Evolutionary conservation across 352 stramenopile genomes (phyloP).

Genomic region (Detonula confervacea): DNA sequence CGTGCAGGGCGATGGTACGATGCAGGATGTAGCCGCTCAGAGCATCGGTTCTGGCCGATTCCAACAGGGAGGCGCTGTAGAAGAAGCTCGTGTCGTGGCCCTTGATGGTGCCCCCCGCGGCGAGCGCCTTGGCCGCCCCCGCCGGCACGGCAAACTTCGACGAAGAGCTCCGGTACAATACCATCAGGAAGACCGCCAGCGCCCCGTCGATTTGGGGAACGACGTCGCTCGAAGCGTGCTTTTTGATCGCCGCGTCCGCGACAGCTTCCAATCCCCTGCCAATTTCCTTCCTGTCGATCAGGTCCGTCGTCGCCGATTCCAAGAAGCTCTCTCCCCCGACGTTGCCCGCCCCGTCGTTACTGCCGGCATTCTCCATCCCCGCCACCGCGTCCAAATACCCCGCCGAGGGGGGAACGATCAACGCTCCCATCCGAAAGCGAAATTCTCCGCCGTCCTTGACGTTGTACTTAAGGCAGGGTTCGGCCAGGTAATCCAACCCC

Average conservation of each 20-base stretch:
- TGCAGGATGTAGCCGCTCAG: conserved; percentile 64
- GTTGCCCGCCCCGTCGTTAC: too few relatives aligned
- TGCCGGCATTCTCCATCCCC: conserved; percentile 4
- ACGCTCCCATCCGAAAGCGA: conserved; percentile 48
- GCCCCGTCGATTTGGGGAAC: conserved; percentile 69
- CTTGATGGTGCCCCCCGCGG: conserved; percentile 25
- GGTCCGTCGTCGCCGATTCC: conserved; percentile 61
- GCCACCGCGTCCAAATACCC: conserved; percentile 40
- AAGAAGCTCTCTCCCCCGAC: conserved; percentile 49
- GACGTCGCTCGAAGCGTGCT: conserved; percentile 56
- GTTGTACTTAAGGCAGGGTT: conserved; percentile 51
- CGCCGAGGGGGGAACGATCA: conserved; percentile 43
- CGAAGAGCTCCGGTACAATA: conserved; percentile 31
- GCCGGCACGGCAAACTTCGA: conserved; percentile 35
- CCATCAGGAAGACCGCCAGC: conserved; percentile 64
- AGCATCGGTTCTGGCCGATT: conserved; percentile 52
- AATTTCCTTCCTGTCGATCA: conserved; percentile 59
- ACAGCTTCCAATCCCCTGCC: conserved; percentile 59
- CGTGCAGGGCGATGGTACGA: conserved; percentile 67
- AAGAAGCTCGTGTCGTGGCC: conserved; percentile 69
- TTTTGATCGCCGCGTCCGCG: conserved; percentile 68
- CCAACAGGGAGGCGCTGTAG: conserved; percentile 59
- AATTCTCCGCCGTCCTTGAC: conserved; percentile 64
- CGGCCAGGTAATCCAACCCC: conserved; percentile 57
- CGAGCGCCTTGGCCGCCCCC: conserved; percentile 61